Conservation (phyloP, 2,329 filamentous ascomycete genomes). For the Diplodia intermedia region DNA sequence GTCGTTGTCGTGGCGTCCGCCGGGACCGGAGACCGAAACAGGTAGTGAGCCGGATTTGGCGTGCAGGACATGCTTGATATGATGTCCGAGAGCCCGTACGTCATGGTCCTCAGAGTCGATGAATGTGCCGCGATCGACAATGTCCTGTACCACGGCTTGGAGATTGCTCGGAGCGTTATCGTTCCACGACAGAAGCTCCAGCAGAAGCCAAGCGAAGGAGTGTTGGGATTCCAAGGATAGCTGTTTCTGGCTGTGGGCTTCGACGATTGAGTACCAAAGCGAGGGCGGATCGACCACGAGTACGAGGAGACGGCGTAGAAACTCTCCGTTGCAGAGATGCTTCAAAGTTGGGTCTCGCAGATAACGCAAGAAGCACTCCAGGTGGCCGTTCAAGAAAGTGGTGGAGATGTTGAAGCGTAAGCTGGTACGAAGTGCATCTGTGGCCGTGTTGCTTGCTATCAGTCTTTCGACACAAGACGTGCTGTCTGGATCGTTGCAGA, state of each 20-base stretch:
- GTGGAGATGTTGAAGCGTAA: slow-evolving; percentile 54
- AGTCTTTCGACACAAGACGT: slow-evolving; percentile 49
- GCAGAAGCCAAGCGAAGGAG: slow-evolving; percentile 49
- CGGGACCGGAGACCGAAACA: slow-evolving; percentile 49
- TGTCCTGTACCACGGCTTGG: neutral
- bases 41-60: slow-evolving; percentile 42
- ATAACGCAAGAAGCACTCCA: slow-evolving; percentile 45
- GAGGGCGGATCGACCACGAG: slow-evolving; percentile 60
- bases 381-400: slow-evolving; percentile 54
- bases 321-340: slow-evolving; percentile 57
- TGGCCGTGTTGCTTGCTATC: slow-evolving; percentile 39
- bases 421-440: slow-evolving; percentile 48
- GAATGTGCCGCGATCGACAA: slow-evolving; percentile 26
- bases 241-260: slow-evolving; percentile 38
- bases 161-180: neutral
- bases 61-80: slow-evolving; percentile 52
- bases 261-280: slow-evolving; percentile 60
- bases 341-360: slow-evolving; percentile 55
- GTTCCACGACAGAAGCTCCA: slow-evolving; percentile 54
- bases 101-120: slow-evolving; percentile 52
- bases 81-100: slow-evolving; percentile 65
- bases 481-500: slow-evolving; percentile 53
- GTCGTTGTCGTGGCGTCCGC: slow-evolving; percentile 78
- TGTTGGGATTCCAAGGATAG: slow-evolving; percentile 40
- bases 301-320: slow-evolving; percentile 57